phyloP scores from a whole-genome alignment of 2,329 filamentous ascomycete species.

The Mollisia scopiformis region DNA sequence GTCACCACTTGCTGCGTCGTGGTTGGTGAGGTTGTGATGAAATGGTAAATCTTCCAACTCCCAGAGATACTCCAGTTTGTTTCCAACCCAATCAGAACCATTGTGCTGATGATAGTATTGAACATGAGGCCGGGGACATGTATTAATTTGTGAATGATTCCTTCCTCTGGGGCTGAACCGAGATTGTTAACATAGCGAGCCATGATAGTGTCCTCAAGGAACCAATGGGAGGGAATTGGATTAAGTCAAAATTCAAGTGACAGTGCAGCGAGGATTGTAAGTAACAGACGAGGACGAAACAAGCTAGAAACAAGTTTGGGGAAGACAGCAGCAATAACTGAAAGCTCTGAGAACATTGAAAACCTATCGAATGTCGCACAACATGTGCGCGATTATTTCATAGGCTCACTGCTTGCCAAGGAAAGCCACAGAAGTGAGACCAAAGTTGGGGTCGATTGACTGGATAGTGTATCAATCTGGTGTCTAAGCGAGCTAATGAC shows the following conservation, averaged over 20 bases:
- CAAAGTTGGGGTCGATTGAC: neutral
- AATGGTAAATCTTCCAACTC: neutral
- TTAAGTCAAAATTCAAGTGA: neutral
- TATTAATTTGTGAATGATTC: neutral
- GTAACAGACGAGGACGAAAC: neutral
- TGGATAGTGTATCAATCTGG: neutral
- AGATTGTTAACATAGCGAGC: neutral
- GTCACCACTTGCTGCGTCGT: slow-evolving; percentile 1
- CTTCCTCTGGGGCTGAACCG: neutral
- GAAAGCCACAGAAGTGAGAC: neutral
- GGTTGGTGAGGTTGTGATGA: neutral
- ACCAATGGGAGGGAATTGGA: neutral
- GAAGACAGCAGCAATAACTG: neutral
- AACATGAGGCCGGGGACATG: slow-evolving; percentile 1
- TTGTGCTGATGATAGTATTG: neutral
- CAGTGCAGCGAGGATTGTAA: neutral
- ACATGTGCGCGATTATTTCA: neutral
- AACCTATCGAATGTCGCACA: neutral
- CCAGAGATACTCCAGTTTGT: neutral
- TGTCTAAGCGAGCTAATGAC: no score
- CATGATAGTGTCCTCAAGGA: neutral
- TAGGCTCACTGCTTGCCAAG: neutral
- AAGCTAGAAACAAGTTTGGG: neutral
- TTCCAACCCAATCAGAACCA: neutral
- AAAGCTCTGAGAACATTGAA: neutral